Base-by-base conservation (phyloP, 768 basidiomycete genomes). In the Podaxis sp. region DNA sequence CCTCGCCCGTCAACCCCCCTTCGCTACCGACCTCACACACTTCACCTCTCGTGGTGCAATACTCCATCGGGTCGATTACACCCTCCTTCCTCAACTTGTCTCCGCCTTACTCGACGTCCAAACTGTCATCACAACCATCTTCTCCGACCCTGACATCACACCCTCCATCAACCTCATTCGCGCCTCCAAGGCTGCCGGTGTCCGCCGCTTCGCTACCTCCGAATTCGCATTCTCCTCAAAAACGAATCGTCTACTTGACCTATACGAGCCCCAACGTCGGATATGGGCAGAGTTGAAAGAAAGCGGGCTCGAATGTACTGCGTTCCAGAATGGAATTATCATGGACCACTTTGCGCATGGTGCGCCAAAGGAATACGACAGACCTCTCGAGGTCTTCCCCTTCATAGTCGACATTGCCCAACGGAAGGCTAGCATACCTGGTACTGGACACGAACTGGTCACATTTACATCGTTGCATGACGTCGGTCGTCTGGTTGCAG, bases 311-410 rank as follows among this genome's bases (percentile, higher is more conserved):
- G 48, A 61, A 38, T 61, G 52, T 13, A 61, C 59, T 7, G 33
- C 48, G 17, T 61, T 61, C 36, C 49, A 38, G 15, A 61, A 53
- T 40, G 59, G 59, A 8, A 15, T 61, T 7, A 52, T 61, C 33
- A 52, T 39, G 51, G 49, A 61, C 36, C 52, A 38, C 24, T 51
- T 61, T 17, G 48, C 49, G 15, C n/a, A 15, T 52, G 59, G 59
- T 4, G 46, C 59, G 2, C 46, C 48, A 13, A 52, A 51, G 49
- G 12, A 15, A 22, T 52, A 61, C 36, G 24, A 36, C 11, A 49
- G 59, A 4, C 24, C 33, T 4, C 46, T 53, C 22, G 19, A 49
- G 19, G 8, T 52, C 2, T 26, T 33, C 15, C 59, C 48, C n/a
- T n/a, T 8, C 2, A 39, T 55, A 11, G 36, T 55, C 38, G 36